phyloP scores from a whole-genome alignment of 345 rosid genomes.

The Chamaenerion angustifolium region DNA sequence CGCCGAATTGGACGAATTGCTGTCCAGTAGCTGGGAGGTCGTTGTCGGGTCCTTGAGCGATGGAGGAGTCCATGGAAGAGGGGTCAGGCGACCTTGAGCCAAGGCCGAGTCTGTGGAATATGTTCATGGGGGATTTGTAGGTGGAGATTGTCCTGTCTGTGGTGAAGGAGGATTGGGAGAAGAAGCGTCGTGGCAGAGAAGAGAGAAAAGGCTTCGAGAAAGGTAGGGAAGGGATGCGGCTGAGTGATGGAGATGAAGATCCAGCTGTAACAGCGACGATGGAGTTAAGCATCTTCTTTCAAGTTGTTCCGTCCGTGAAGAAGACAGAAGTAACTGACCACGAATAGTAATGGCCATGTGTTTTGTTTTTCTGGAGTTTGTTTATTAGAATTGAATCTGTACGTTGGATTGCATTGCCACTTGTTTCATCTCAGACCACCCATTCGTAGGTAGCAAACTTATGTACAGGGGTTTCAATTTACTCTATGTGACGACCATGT shows the following conservation, averaged over 20 bases:
- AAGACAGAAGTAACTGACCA: background rate
- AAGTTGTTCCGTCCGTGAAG: background rate
- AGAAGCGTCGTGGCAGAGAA: constrained; percentile 7
- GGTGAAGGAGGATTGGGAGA: constrained; percentile 8
- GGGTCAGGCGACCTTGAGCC: no score
- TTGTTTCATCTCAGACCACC: no score
- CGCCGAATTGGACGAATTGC: constrained; percentile 73
- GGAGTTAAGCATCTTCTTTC: constrained; percentile 2
- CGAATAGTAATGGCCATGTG: no score
- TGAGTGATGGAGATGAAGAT: constrained; percentile 8
- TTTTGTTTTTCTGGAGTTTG: no score
- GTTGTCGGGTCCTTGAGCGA: no score
- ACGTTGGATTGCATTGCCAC: no score
- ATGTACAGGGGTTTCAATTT: no score
- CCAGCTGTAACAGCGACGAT: background rate
- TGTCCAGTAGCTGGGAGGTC: constrained; percentile 21
- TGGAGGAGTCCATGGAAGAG: no score
- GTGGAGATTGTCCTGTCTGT: constrained; percentile 12
- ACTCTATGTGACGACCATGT: no score
- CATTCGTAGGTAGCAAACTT: no score
- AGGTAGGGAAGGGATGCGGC: constrained; percentile 10
- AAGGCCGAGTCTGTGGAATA: constrained; percentile 3
- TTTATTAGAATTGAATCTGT: no score
- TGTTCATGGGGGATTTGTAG: constrained; percentile 46
- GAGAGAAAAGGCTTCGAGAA: constrained; percentile 7